These are phyloP conservation scores for Sequoia sempervirens DNA, from an alignment of 75 land plant species.

Conservation along the genomic window DNA sequence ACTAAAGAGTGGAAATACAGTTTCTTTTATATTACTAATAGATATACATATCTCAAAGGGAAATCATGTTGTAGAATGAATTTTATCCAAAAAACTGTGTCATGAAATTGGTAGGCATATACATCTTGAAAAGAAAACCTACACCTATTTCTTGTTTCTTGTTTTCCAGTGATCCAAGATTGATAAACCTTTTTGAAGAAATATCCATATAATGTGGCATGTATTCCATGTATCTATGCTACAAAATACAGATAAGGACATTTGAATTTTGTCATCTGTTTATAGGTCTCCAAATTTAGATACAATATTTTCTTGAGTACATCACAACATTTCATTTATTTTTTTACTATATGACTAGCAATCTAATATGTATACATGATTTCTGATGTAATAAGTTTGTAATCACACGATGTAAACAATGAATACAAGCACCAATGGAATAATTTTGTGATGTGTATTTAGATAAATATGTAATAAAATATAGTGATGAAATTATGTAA, in stretches of 20 bases:
- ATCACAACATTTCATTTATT: neutral
- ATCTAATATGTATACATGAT: neutral
- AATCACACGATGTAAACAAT: neutral
- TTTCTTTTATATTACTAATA: neutral
- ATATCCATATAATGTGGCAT: neutral
- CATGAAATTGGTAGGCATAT: neutral
- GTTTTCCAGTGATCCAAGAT: neutral
- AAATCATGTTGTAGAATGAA: neutral
- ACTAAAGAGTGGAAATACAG: neutral
- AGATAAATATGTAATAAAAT: neutral
- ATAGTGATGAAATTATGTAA: neutral
- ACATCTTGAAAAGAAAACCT: neutral
- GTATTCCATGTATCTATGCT: neutral
- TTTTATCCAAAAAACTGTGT: too few species aligned
- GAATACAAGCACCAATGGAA: neutral
- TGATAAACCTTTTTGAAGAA: neutral
- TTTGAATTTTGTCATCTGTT: too few species aligned
- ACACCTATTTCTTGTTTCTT: neutral
- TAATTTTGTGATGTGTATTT: neutral
- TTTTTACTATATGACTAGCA: neutral
- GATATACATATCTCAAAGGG: neutral
- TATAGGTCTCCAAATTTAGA: neutral
- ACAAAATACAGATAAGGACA: neutral
- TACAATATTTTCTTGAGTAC: neutral
- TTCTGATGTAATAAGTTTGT: neutral